A percentile compares a stretch with the other conserved stretches of the same genome.
Conservation (phyloP, 2,329 filamentous ascomycete species). For the Paecilomyces sp. region DNA sequence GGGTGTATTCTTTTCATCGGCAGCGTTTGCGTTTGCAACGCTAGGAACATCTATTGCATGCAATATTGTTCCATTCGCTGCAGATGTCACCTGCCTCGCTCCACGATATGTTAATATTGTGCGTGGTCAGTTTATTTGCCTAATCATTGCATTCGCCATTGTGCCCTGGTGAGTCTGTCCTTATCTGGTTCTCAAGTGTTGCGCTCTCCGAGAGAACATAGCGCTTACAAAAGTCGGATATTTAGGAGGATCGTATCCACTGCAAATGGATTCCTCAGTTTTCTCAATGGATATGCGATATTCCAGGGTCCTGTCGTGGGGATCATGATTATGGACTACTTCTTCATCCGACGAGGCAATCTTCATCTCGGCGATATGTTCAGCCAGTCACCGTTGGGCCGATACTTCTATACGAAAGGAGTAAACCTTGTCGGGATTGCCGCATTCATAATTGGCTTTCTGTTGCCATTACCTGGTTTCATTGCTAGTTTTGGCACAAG, state of each 20-base stretch:
- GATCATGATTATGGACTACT: conserved; percentile 32
- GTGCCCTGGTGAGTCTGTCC: conserved; percentile 25
- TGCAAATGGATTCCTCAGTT: conserved; percentile 15
- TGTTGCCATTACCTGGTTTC: conserved; percentile 15
- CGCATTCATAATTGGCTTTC: conserved; percentile 14
- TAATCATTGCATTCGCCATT: conserved; percentile 22
- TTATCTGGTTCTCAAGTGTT: background rate
- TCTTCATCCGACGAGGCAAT: conserved; percentile 24
- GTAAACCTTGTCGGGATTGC: conserved; percentile 20
- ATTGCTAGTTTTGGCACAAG: conserved; percentile 10
- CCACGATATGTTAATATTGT: conserved; percentile 25
- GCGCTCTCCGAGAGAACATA: background rate
- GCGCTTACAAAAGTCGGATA: background rate
- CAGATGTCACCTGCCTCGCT: conserved; percentile 25
- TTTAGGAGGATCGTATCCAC: conserved; percentile 14
- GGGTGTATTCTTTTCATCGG: conserved; percentile 26
- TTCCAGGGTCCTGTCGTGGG: conserved; percentile 13
- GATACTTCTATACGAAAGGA: conserved; percentile 27
- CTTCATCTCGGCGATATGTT: conserved; percentile 25
- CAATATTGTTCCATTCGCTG: conserved; percentile 28
- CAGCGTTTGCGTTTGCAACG: conserved; percentile 14
- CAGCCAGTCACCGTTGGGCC: conserved; percentile 14
- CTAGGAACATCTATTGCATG: conserved; percentile 15
- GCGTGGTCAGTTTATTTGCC: conserved; percentile 24
- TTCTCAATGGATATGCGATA: conserved; percentile 14